A percentile compares a stretch with the other conserved stretches of the same genome.
These are phyloP conservation scores for Cercospora berteroae DNA, from an alignment of 2,329 filamentous ascomycete species.

Conservation along the genomic window DNA sequence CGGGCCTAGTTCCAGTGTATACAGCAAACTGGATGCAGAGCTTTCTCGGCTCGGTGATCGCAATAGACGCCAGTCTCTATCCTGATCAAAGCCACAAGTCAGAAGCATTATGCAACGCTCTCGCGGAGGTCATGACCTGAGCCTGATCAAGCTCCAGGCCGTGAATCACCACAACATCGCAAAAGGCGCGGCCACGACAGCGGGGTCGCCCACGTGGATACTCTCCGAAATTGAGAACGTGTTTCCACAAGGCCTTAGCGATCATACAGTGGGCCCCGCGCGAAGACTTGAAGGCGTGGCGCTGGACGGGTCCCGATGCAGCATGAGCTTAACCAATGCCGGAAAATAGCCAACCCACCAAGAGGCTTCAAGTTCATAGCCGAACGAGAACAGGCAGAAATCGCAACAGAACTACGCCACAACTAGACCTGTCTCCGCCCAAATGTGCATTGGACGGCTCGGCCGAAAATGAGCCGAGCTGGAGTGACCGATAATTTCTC, in stretches of 20 bases:
- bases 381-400: not conserved
- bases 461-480: not conserved
- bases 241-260: not conserved
- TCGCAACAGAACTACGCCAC: not conserved
- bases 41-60: not conserved
- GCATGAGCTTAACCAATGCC: not conserved
- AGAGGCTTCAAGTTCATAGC: not conserved
- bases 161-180: not conserved
- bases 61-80: not conserved
- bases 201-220: not conserved
- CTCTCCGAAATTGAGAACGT: not conserved
- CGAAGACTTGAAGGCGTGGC: not conserved
- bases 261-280: not conserved
- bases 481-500: not conserved
- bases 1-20: not conserved
- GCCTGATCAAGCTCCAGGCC: not conserved
- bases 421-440: constrained; percentile 1
- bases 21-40: not conserved
- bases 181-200: not conserved
- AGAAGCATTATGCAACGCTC: not conserved
- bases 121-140: not conserved
- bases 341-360: not conserved
- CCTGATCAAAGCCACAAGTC: not conserved
- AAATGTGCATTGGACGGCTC: not conserved
- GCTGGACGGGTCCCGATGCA: not conserved